Evolutionary conservation across 2,329 filamentous ascomycete genomes (phyloP), one percentile per base, ranked within the genome.

Genomic region (Exophiala dermatitidis): DNA sequence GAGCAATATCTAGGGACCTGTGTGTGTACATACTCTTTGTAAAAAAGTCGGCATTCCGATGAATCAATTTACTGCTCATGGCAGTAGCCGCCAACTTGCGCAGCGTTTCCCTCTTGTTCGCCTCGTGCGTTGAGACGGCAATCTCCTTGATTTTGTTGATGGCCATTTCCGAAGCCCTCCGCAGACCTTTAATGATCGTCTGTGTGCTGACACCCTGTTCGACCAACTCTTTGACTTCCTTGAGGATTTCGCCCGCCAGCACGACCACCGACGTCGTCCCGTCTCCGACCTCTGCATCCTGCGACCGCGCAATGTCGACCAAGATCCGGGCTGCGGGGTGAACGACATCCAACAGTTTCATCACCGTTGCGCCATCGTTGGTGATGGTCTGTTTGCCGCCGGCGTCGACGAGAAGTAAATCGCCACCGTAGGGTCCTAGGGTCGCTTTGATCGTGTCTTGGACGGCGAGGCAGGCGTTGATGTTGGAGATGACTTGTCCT

Each of bases 111-210:
- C 88, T 83, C 73, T 85, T 86, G 73, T 87, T 91, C 55, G 78
- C 81, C 69, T 95, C 89, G 63, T 83, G 81, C 51, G 89, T 90
- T 73, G 84, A 84, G 62, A 97, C 82, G 45, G 90, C 86, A 70
- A 98, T 95, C 75, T 98, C 93, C 80, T 94, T 95, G 71, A 98
- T 85, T 79, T 96, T 97, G 79, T 97, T 97, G 70, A 97, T 89
- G 12, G 93, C 91, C 82, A 97, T 88, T 62, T 80, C 76, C 47
- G 85, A 88, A 6, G 91, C 88, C 75, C 85, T 88, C 74, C 93
- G 82, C 69, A 98, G 76, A 56, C 89, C 91, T 79, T 97, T 98
- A 72, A 97, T 88, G 71, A 98, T 96, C 59, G 90, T 89, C 78
- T 97, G 93, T 68, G 90, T 88, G 79, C 90, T 96, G 66, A 97